phyloP scores from a whole-genome alignment of 1,284 basidiomycete genomes.

The Cystobasidium slooffiae region DNA sequence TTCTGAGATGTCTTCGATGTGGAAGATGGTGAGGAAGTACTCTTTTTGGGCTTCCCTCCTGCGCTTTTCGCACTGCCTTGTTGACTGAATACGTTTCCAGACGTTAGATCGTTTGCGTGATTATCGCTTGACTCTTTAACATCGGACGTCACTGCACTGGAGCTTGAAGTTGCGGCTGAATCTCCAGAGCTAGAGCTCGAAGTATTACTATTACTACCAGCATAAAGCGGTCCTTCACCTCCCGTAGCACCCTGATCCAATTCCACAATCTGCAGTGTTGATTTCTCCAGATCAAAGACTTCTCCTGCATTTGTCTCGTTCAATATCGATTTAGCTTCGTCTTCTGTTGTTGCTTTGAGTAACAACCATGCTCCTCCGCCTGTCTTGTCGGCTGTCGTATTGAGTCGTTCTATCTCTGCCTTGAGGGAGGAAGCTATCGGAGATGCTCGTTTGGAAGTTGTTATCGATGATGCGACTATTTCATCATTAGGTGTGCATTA shows the following conservation, averaged over 20 bases:
- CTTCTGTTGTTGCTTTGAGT: slow-evolving; percentile 12
- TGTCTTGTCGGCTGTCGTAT: slow-evolving; percentile 1
- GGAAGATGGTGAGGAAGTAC: too few species aligned
- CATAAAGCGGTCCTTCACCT: slow-evolving; percentile 24
- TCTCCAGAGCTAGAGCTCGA: background rate
- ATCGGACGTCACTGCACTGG: too few species aligned
- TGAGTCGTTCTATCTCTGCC: slow-evolving; percentile 9
- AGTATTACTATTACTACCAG: background rate
- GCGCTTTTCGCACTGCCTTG: too few species aligned
- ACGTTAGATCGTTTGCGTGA: too few species aligned
- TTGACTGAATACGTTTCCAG: too few species aligned
- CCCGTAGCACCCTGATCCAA: slow-evolving; percentile 4
- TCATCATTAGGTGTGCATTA: background rate
- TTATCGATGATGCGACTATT: slow-evolving; percentile 40
- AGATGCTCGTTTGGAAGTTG: slow-evolving; percentile 21
- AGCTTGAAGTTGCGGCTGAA: too few species aligned
- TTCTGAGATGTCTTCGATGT: too few species aligned
- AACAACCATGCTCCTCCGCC: slow-evolving; percentile 39
- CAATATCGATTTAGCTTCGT: slow-evolving; percentile 9
- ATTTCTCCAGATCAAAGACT: slow-evolving; percentile 22
- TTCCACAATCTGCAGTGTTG: slow-evolving; percentile 12
- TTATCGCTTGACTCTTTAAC: too few species aligned
- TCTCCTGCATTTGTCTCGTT: slow-evolving; percentile 1
- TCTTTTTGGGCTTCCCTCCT: too few species aligned
- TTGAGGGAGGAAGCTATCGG: slow-evolving; percentile 23